These are phyloP conservation scores for Ustilago trichophora DNA, from an alignment of 1,284 basidiomycete species.

Conservation along the genomic window DNA sequence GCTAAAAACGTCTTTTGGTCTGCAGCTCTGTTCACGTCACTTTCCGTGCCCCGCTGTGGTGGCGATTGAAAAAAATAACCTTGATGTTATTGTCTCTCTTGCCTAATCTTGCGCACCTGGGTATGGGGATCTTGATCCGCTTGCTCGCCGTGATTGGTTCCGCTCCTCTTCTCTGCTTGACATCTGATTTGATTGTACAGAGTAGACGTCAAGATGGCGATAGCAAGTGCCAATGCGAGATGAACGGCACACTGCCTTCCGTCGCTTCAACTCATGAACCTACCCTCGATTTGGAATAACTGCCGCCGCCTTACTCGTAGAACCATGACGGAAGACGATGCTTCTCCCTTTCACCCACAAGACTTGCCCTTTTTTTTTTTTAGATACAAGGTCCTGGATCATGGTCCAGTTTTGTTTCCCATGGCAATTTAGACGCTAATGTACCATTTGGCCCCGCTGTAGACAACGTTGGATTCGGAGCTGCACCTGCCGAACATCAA, in stretches of 20 bases:
- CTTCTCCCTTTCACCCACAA: too few species aligned
- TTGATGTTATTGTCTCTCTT: background rate
- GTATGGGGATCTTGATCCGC: too few species aligned
- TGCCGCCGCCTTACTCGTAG: too few species aligned
- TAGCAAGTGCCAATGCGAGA: background rate
- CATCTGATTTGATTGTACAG: slow-evolving; percentile 1
- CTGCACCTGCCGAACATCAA: background rate
- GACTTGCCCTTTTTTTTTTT: too few species aligned
- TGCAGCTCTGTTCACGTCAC: slow-evolving; percentile 7
- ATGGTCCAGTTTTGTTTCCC: too few species aligned
- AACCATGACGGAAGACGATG: too few species aligned
- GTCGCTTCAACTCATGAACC: background rate
- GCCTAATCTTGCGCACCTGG: too few species aligned
- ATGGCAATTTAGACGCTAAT: slow-evolving; percentile 10
- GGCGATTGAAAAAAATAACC: background rate
- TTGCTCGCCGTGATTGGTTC: background rate
- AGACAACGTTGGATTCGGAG: slow-evolving; percentile 4
- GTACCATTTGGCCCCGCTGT: slow-evolving; percentile 6
- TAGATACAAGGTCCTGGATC: too few species aligned
- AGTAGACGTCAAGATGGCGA: background rate
- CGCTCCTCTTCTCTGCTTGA: background rate
- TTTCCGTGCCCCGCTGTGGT: background rate
- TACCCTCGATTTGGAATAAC: too few species aligned
- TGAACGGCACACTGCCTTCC: slow-evolving; percentile 14
- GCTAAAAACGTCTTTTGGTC: slow-evolving; percentile 1